Evolutionary conservation across 371 early-diverging fungal genomes (phyloP).

Genomic region (Mortierella sp.): DNA sequence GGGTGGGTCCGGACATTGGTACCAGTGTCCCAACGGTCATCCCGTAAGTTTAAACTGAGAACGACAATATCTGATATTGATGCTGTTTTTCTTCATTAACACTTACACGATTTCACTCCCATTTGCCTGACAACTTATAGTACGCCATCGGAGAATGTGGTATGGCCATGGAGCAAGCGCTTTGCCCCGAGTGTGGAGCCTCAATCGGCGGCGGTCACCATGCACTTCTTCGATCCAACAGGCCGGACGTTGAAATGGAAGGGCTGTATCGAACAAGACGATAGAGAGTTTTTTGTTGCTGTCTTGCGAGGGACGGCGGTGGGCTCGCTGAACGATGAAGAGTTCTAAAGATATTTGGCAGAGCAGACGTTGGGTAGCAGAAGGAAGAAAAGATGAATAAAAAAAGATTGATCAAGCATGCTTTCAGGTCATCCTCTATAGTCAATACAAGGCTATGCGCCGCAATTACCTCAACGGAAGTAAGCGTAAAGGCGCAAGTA

Average conservation of each 20-base stretch:
- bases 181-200: slow-evolving; percentile 42
- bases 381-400: too few relatives aligned
- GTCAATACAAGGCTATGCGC: too few relatives aligned
- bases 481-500: too few relatives aligned
- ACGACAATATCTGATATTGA: not conserved
- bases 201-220: slow-evolving; percentile 34
- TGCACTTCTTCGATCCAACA: slow-evolving; percentile 20
- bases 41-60: slow-evolving; percentile 21
- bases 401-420: too few relatives aligned
- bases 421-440: too few relatives aligned
- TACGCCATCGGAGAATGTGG: slow-evolving; percentile 45
- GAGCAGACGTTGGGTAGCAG: too few relatives aligned
- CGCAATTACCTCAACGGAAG: too few relatives aligned
- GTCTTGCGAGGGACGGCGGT: not conserved
- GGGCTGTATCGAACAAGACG: not conserved
- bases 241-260: slow-evolving; percentile 34
- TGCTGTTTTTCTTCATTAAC: not conserved
- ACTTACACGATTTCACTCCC: not conserved
- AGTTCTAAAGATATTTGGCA: too few relatives aligned
- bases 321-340: not conserved
- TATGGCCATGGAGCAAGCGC: slow-evolving; percentile 20
- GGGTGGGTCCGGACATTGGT: slow-evolving; percentile 58
- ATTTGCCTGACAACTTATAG: not conserved
- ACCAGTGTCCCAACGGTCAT: slow-evolving; percentile 62
- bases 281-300: not conserved